Conservation (phyloP, 768 basidiomycete species). For the Phlegmacium glaucopus region DNA sequence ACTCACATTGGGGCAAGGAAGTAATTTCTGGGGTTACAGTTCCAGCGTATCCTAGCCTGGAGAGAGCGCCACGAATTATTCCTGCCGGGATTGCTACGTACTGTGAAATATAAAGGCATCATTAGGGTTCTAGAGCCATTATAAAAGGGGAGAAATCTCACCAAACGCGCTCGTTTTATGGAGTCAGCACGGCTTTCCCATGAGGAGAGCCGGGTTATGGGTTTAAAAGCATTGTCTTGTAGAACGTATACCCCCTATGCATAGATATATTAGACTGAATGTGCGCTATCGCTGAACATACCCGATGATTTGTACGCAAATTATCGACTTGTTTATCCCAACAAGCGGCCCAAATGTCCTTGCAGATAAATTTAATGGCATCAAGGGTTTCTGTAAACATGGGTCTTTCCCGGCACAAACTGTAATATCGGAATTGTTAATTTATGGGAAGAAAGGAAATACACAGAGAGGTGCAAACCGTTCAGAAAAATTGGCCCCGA, state of each 20-base stretch:
- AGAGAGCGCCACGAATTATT: conserved; percentile 78
- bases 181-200: conserved; percentile 77
- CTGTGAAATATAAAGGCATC: conserved; percentile 31
- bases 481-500: conserved; percentile 85
- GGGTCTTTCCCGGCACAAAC: conserved; percentile 71
- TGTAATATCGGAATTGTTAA: conserved; percentile 24
- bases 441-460: not conserved
- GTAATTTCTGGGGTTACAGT: conserved; percentile 78
- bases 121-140: not conserved
- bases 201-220: conserved; percentile 77
- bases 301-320: conserved; percentile 90
- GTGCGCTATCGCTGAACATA: conserved; percentile 32
- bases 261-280: not conserved
- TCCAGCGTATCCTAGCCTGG: conserved; percentile 71
- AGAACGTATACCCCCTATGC: conserved; percentile 87
- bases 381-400: conserved; percentile 84
- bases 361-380: conserved; percentile 93
- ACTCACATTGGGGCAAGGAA: conserved; percentile 78
- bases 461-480: conserved; percentile 44
- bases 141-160: conserved; percentile 29
- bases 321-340: conserved; percentile 98
- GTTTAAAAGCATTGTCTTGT: conserved; percentile 89
- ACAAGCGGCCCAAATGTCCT: conserved; percentile 88
- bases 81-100: conserved; percentile 82
- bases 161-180: conserved; percentile 65